phyloP scores from a whole-genome alignment of 352 stramenopile genomes.

The Phytophthora citricola region DNA sequence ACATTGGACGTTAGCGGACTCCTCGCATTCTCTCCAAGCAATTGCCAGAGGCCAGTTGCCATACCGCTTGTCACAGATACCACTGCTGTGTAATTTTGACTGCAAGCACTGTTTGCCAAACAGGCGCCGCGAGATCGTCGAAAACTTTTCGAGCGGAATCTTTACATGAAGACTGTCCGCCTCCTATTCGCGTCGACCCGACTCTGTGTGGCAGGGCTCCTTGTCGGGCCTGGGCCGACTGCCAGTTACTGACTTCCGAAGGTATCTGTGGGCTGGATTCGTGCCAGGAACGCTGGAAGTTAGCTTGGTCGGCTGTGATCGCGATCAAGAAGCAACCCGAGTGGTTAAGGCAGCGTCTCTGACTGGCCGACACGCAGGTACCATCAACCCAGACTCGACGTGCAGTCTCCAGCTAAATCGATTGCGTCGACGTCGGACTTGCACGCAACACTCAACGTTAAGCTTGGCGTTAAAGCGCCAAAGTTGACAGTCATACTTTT shows the following conservation, averaged over 20 bases:
- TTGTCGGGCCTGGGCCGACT: too few species aligned
- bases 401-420: constrained; percentile 2
- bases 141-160: background rate
- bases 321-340: background rate
- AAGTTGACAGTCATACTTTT: background rate
- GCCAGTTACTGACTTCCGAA: background rate
- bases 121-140: constrained; percentile 8
- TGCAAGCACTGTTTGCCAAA: background rate
- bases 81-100: constrained; percentile 10
- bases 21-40: too few species aligned
- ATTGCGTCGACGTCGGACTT: constrained; percentile 12
- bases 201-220: background rate
- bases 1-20: too few species aligned
- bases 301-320: background rate
- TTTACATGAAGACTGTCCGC: background rate
- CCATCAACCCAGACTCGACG: constrained; percentile 1
- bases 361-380: too few species aligned
- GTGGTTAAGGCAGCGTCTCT: too few species aligned
- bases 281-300: too few species aligned
- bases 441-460: background rate
- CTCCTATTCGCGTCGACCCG: constrained; percentile 9
- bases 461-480: background rate
- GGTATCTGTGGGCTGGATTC: background rate
- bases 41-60: too few species aligned
- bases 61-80: constrained; percentile 2